These are phyloP conservation scores for Lichtheimia ornata DNA, from an alignment of 371 early-diverging fungal genomes.

Conservation along the genomic window DNA sequence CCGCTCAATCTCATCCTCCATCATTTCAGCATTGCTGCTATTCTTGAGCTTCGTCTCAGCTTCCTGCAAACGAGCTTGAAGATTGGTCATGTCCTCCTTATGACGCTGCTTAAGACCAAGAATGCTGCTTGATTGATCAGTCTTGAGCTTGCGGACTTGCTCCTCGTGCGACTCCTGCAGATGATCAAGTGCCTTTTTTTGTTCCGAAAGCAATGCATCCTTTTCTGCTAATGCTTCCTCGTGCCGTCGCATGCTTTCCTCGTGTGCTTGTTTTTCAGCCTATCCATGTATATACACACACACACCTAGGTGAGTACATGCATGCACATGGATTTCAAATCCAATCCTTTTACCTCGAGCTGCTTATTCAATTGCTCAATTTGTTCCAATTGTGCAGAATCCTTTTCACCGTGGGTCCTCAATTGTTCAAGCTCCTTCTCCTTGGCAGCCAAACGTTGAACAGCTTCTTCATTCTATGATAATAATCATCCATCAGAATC, in stretches of 20 bases:
- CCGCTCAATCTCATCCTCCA: constrained; percentile 79
- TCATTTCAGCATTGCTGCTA: constrained; percentile 30
- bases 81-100: constrained; percentile 30
- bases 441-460: constrained; percentile 33
- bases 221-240: constrained; percentile 45
- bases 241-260: constrained; percentile 41
- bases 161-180: constrained; percentile 29
- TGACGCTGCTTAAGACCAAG: constrained; percentile 36
- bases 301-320: neutral
- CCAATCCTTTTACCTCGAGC: constrained; percentile 18
- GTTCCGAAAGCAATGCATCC: constrained; percentile 35
- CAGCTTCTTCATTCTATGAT: constrained; percentile 41
- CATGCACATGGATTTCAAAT: constrained; percentile 11
- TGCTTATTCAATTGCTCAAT: constrained; percentile 37
- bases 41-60: constrained; percentile 27
- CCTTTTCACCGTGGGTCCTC: constrained; percentile 25
- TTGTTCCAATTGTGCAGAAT: constrained; percentile 23
- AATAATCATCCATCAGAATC: no score
- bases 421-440: constrained; percentile 45
- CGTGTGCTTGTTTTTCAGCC: constrained; percentile 38
- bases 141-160: constrained; percentile 31
- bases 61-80: constrained; percentile 34
- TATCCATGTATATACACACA: neutral
- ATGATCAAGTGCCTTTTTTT: constrained; percentile 25
- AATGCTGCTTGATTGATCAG: constrained; percentile 25